Percentiles rank a stretch among this genome's conserved stretches.
Conservation (phyloP, 2,329 filamentous ascomycete species). For the Colletotrichum sp. region DNA sequence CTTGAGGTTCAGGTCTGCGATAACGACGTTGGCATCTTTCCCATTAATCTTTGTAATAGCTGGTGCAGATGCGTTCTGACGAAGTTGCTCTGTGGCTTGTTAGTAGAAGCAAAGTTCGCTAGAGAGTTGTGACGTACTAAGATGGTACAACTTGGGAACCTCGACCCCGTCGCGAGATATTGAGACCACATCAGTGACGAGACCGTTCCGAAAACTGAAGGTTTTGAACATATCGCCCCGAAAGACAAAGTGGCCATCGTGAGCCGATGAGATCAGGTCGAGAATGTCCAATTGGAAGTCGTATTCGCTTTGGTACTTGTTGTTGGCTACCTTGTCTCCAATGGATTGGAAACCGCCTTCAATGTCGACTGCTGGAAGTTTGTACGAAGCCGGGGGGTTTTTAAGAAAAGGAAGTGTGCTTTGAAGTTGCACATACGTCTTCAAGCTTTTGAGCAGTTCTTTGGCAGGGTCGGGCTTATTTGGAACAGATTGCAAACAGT, state of each 20-base stretch:
- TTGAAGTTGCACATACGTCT: conserved; percentile 52
- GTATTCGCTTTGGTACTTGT: conserved; percentile 56
- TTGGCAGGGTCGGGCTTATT: conserved; percentile 38
- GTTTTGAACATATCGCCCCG: conserved; percentile 58
- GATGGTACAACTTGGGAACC: conserved; percentile 62
- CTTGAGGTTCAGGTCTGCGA: conserved; percentile 51
- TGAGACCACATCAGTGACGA: conserved; percentile 54
- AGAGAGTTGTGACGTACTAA: conserved; percentile 34
- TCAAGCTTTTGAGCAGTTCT: conserved; percentile 40
- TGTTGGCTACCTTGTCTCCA: conserved; percentile 41
- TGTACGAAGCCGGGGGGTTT: conserved; percentile 56
- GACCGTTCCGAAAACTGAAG: conserved; percentile 47
- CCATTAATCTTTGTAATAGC: conserved; percentile 62
- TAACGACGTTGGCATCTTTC: conserved; percentile 51
- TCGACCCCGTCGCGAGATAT: conserved; percentile 63
- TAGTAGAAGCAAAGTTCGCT: conserved; percentile 18
- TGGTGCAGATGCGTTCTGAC: conserved; percentile 30
- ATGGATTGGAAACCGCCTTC: conserved; percentile 50
- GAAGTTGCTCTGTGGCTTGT: conserved; percentile 3
- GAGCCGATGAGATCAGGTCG: conserved; percentile 54
- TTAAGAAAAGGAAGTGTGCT: conserved; percentile 53
- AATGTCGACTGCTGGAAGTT: conserved; percentile 53
- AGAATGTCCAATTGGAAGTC: conserved; percentile 59
- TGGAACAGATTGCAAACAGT: conserved; percentile 44
- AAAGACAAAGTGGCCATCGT: conserved; percentile 70